Evolutionary conservation across 495 filamentous ascomycete species (phyloP), one percentile per base, ranked within the genome.

Genomic region (Hamigera avellanea): DNA sequence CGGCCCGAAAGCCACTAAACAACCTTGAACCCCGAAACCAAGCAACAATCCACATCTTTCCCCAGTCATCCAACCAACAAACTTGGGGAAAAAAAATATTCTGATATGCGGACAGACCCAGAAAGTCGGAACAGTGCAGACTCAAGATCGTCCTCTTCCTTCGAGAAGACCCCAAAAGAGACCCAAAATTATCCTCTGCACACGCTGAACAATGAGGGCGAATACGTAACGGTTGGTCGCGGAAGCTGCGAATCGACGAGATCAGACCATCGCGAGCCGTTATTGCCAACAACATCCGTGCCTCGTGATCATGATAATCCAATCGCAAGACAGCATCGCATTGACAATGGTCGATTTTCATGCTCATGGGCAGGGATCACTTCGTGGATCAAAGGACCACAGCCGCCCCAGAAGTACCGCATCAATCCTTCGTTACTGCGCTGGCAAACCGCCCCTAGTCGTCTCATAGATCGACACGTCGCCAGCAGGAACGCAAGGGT

Each of bases 391-490:
- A 48, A 54, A 14, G 83, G 83, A 0, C 83, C 83, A 0, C 43
- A 66, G 16, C 67, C 63, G 21, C 73, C 81, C 2, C 66, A 60
- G 23, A 61, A 66, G 35, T 74, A 73, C 50, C 69, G 62, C 29
- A 84, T 88, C 43, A 52, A 69, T 12, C 80, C 83, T 0, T 53
- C 76, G 28, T 72, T 84, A 29, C 75, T 73, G 1, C 42, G 35
- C 0, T 64, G 78, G 15, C 83, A 88, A 52, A 64, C 73, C 42
- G 67, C 69, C 26, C 82, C 82, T 0, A 59, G 72, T 44, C 59
- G 62, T 19, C 46, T 83, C 9, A 50, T 86, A 29, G 66, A 78
- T 32, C 67, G 56, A 25, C 66, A 62, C 26, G 53, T 80, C 12
- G 81, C 79, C 14, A 67, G 57, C 25, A 59, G 46, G 28, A 61